phyloP scores from a whole-genome alignment of 768 basidiomycete species.

The Porpolomopsis calyptriformis region DNA sequence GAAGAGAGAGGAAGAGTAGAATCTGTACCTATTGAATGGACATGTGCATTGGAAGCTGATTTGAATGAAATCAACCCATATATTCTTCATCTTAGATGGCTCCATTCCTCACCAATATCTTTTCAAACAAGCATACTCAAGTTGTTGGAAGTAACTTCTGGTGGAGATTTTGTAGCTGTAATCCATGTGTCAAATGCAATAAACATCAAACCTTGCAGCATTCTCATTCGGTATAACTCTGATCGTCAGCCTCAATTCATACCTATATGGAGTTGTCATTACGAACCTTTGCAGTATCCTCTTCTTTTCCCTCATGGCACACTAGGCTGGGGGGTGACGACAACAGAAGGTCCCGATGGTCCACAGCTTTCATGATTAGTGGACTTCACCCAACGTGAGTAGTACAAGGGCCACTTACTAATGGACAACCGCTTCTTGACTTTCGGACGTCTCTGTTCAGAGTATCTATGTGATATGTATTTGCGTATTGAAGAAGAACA shows the following conservation, averaged over 20 bases:
- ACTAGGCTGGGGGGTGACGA: conserved; percentile 23
- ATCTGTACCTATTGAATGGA: not conserved
- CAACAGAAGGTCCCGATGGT: too few species aligned
- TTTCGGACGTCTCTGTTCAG: conserved; percentile 24
- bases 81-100: not conserved
- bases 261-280: not conserved
- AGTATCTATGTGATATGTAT: conserved; percentile 32
- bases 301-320: conserved; percentile 27
- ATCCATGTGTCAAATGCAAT: not conserved
- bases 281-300: conserved; percentile 27
- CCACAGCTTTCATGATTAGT: too few species aligned
- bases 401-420: conserved; percentile 23
- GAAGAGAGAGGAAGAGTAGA: not conserved
- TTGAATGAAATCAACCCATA: not conserved
- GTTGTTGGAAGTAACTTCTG: not conserved
- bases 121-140: not conserved
- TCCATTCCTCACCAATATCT: not conserved
- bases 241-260: not conserved
- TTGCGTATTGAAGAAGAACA: conserved; percentile 22
- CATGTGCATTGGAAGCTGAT: not conserved
- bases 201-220: not conserved
- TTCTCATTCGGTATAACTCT: not conserved
- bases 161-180: not conserved
- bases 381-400: conserved; percentile 23
- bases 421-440: conserved; percentile 21